Evolutionary conservation across 2,329 filamentous ascomycete species (phyloP), one percentile per base, ranked within the genome.

Genomic region (Neofusicoccum sp.): DNA sequence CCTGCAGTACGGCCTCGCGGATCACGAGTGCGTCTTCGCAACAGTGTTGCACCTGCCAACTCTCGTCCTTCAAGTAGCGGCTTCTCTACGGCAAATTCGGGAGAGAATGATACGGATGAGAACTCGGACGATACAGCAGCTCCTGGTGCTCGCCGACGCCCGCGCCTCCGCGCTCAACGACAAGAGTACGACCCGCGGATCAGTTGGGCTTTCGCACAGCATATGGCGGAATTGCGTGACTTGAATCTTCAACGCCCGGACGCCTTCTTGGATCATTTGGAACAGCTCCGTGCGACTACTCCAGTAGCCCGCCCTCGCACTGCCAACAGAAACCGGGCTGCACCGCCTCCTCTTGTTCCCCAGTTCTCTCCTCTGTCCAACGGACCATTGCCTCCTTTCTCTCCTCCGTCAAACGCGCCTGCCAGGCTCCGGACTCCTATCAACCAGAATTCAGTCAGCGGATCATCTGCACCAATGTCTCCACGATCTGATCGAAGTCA

Each of bases 141-240:
- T 4, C 72, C 73, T 57, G 64, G 67, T 33, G 67, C 67, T 24
- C 64, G 67, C 26, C 67, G 65, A 31, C 62, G 69, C 20, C 45
- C 48, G 9, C 63, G 62, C 16, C 62, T 67, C 8, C 68, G 68
- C 30, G 64, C 66, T 38, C 67, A 68, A 43, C 72, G 65, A 20
- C 70, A 69, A 59, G 72, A 74, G 59, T 76, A 76, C 36, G 69
- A 76, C 65, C 74, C 75, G 4, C 69, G 73, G 38, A 76, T 77
- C 58, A 76, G 74, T 62, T 72, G 70, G 67, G 74, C 76, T 65
- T 77, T 77, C 59, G 74, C 75, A 62, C 70, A 75, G 33, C 74
- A 77, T 44, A 74, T 73, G 61, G 70, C 69, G 41, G 72, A 73
- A 28, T 67, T 77, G 34, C 70, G 59, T n/a, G 59, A 61, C 12